phyloP scores from a whole-genome alignment of 2,329 filamentous ascomycete genomes.

The Botrytis tulipae region DNA sequence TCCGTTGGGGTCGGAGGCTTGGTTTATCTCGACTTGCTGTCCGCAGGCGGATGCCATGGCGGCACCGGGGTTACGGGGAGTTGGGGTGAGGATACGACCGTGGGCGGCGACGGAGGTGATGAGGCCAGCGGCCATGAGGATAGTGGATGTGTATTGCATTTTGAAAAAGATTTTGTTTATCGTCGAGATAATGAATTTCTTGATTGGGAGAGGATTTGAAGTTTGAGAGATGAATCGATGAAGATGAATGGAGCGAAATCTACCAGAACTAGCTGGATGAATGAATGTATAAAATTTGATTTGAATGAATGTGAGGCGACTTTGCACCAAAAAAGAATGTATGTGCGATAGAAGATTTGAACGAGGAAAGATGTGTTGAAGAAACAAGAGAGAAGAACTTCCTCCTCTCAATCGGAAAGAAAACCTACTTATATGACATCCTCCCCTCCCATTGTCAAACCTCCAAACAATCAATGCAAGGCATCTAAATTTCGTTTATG shows the following conservation, averaged over 20 bases:
- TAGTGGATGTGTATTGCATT: conserved; percentile 33
- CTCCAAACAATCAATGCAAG: neutral
- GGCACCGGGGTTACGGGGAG: conserved; percentile 44
- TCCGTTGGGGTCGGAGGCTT: conserved; percentile 33
- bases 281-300: conserved; percentile 13
- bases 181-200: neutral
- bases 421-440: conserved; percentile 15
- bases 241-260: conserved; percentile 10
- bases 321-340: conserved; percentile 20
- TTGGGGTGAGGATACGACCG: conserved; percentile 47
- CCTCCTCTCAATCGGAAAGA: neutral
- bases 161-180: neutral
- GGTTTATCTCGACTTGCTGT: conserved; percentile 42
- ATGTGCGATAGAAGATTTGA: neutral
- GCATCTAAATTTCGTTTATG: neutral
- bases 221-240: neutral
- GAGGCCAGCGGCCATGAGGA: conserved; percentile 29
- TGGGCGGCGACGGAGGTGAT: conserved; percentile 48
- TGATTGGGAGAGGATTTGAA: neutral
- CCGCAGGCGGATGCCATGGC: conserved; percentile 46
- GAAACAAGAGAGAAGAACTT: neutral
- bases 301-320: conserved; percentile 21
- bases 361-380: conserved; percentile 14
- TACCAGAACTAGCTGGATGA: conserved; percentile 23
- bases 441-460: neutral